A percentile compares a stretch with the other conserved stretches of the same genome.
phyloP scores from a whole-genome alignment of 192 early-diverging fungal genomes.

The Oehlia diaphana region DNA sequence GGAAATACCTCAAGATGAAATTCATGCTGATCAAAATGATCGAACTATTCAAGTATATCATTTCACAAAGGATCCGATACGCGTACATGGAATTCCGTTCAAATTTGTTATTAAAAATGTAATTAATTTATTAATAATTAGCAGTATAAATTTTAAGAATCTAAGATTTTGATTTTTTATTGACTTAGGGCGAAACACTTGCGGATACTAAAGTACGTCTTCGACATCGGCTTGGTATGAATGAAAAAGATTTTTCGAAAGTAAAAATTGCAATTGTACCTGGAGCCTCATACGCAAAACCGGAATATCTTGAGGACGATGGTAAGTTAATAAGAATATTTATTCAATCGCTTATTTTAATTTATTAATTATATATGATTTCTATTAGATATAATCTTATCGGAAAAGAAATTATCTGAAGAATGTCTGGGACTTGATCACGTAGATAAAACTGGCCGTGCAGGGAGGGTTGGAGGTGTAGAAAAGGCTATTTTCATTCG shows the following conservation, averaged over 20 bases:
- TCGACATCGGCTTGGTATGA: conserved; percentile 67
- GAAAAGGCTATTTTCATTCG: conserved; percentile 51
- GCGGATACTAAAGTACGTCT: conserved; percentile 75
- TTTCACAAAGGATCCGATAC: conserved; percentile 61
- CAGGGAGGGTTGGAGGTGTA: conserved; percentile 33
- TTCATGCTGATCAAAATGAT: too few relatives aligned
- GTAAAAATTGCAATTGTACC: conserved; percentile 57
- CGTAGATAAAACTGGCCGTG: conserved; percentile 47
- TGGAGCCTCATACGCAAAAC: conserved; percentile 5
- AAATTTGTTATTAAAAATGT: conserved; percentile 62
- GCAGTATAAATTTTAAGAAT: not conserved
- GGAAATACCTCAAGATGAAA: too few relatives aligned
- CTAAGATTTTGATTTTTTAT: too few relatives aligned
- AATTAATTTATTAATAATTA: not conserved
- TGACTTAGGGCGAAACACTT: conserved; percentile 62
- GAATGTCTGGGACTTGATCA: conserved; percentile 55
- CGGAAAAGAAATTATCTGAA: conserved; percentile 30
- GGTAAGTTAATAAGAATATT: conserved; percentile 21
- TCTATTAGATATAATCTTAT: conserved; percentile 35
- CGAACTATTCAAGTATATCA: too few relatives aligned
- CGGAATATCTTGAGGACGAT: conserved; percentile 20
- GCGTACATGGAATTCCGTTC: conserved; percentile 84
- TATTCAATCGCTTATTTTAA: too few relatives aligned
- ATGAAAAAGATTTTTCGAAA: conserved; percentile 81
- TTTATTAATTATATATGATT: not conserved